phyloP scores from a whole-genome alignment of 2,329 filamentous ascomycete species.

The Plectosphaerella cucumerina region DNA sequence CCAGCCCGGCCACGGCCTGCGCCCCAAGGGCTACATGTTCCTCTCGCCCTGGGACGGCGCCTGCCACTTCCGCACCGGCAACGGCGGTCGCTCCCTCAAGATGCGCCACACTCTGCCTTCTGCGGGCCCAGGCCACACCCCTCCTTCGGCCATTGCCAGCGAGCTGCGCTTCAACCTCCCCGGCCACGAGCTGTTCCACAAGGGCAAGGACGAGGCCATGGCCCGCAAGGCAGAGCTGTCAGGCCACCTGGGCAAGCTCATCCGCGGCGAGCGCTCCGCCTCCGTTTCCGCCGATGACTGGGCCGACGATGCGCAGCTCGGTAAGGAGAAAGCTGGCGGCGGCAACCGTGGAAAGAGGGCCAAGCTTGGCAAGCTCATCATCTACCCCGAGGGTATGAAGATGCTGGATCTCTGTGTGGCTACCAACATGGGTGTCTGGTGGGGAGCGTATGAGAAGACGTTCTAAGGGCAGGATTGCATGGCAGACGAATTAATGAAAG shows the following conservation, averaged over 20 bases:
- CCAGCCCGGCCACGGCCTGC: conserved; percentile 41
- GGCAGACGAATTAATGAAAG: background rate
- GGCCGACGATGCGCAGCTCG: conserved; percentile 58
- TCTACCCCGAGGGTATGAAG: conserved; percentile 85
- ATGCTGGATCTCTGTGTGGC: conserved; percentile 94
- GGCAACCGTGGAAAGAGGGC: conserved; percentile 81
- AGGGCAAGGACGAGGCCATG: conserved; percentile 25
- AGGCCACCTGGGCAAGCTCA: conserved; percentile 1
- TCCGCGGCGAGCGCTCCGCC: conserved; percentile 13
- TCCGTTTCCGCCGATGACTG: conserved; percentile 18
- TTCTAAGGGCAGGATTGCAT: conserved; percentile 16
- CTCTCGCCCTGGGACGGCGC: conserved; percentile 80
- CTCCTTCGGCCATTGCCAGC: conserved; percentile 40
- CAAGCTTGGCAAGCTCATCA: conserved; percentile 89
- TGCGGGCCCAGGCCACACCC: conserved; percentile 9
- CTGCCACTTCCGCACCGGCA: conserved; percentile 80
- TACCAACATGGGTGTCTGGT: conserved; percentile 90
- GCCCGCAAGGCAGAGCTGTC: conserved; percentile 11
- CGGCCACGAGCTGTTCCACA: conserved; percentile 43
- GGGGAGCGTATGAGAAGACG: conserved; percentile 73
- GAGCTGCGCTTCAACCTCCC: conserved; percentile 90
- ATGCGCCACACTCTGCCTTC: conserved; percentile 66
- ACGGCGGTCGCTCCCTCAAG: conserved; percentile 68
- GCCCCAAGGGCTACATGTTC: conserved; percentile 69
- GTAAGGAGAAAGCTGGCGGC: conserved; percentile 79